phyloP scores from a whole-genome alignment of 2,329 filamentous ascomycete genomes.

The Aspergillus costaricaensis region DNA sequence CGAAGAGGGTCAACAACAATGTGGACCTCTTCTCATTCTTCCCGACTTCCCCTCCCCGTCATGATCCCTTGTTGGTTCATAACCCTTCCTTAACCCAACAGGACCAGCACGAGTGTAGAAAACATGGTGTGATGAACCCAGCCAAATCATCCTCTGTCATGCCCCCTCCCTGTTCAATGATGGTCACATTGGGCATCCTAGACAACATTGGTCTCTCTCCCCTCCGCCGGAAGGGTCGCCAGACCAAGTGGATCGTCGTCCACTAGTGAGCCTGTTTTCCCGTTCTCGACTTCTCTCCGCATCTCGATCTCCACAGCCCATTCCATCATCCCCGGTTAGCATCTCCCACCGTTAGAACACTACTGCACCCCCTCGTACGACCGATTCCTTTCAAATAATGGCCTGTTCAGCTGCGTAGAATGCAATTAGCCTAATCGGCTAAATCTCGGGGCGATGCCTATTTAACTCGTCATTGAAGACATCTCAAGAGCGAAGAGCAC shows the following conservation, averaged over 20 bases:
- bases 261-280: background rate
- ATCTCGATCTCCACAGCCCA: background rate
- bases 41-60: too few species aligned
- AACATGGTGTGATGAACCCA: too few species aligned
- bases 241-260: background rate
- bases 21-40: background rate
- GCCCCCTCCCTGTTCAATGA: too few species aligned
- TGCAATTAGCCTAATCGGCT: slow-evolving; percentile 6
- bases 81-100: too few species aligned
- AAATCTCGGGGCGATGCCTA: background rate
- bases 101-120: too few species aligned
- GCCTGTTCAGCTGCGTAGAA: background rate
- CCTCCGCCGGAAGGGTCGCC: background rate
- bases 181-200: too few species aligned
- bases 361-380: background rate
- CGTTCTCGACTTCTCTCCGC: background rate
- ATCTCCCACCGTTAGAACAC: background rate
- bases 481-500: background rate
- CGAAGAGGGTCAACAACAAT: background rate
- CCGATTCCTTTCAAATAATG: background rate
- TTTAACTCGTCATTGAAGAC: background rate
- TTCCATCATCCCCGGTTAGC: background rate
- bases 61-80: too few species aligned
- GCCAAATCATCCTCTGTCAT: background rate
- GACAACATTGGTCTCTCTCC: background rate